A percentile compares a stretch with the other conserved stretches of the same genome.
phyloP scores from a whole-genome alignment of 306 rosid genomes.

The Acacia acuminata region DNA sequence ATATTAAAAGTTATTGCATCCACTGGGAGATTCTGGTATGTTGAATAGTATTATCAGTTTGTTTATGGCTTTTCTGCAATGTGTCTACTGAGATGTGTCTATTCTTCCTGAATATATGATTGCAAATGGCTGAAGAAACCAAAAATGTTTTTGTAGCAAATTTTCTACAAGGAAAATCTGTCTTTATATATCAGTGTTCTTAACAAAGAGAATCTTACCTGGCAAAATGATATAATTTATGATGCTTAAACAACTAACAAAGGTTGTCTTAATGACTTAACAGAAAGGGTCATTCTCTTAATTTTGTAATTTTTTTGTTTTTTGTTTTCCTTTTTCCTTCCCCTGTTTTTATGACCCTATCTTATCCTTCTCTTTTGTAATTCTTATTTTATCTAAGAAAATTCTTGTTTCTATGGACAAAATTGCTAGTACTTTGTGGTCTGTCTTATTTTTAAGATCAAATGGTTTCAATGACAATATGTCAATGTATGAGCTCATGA shows the following conservation, averaged over 20 bases:
- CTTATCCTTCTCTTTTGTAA: background rate
- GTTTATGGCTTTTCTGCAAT: background rate
- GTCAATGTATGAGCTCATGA: background rate
- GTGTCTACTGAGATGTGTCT: background rate
- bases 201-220: background rate
- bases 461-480: background rate
- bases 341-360: background rate
- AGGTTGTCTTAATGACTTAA: background rate
- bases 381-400: background rate
- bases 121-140: background rate
- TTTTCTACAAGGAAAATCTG: background rate
- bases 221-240: background rate
- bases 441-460: background rate
- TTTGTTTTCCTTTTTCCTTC: background rate
- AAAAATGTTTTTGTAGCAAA: background rate
- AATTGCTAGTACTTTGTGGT: background rate
- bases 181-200: background rate
- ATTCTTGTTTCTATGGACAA: background rate
- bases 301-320: too few species aligned
- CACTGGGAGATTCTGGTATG: conserved; percentile 46
- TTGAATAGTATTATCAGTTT: background rate
- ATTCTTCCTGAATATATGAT: background rate
- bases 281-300: background rate
- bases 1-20: conserved; percentile 46
- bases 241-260: background rate